Base-by-base conservation (phyloP, 2,329 filamentous ascomycete genomes). In the Capronia epimyces region DNA sequence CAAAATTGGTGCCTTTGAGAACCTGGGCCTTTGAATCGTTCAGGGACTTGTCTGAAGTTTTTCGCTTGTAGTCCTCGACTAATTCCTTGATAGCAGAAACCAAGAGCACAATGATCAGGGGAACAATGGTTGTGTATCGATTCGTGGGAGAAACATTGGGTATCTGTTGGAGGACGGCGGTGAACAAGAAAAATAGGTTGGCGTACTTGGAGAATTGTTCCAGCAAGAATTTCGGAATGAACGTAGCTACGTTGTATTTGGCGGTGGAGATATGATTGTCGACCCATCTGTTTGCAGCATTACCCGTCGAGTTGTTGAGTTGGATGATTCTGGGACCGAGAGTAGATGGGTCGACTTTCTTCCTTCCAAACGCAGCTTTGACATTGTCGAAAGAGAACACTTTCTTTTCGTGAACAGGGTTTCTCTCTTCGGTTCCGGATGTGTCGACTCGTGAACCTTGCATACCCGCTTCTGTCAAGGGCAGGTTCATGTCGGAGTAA, bases 131-230 rank as follows among this genome's bases (percentile, higher is more conserved):
- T 4, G 93, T 98, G 66, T 90, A 98, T 69, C 78, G 81, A 71
- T 96, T 97, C 8, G 93, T 98, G 6, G 94, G 93, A 27, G 90
- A 95, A 55, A 98, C 84, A 59, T 86, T 84, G 18, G 93, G 93
- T 55, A 98, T 95, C 69, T 98, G 93, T 73, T 98, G 93, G 40
- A 98, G 74, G 34, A 82, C 84, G 13, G 93, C 90, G 31, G 93
- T 98, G 70, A 98, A 97, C 67, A 98, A 80, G 86, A 98, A 98
- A 76, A 98, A 98, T 65, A 98, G 72, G 71, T 98, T 98, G 75
- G 93, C 93, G 70, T 96, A 95, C 75, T 96, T 98, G 55, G 90
- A 96, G 72, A 98, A 98, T 68, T 98, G 93, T 69, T 98, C 93
- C 68, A 91, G 89, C 50, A 98, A 76, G 71, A 98, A 98, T 70